Base-by-base conservation (phyloP, 176 grass and related monocot genomes). In the Zea mays region DNA sequence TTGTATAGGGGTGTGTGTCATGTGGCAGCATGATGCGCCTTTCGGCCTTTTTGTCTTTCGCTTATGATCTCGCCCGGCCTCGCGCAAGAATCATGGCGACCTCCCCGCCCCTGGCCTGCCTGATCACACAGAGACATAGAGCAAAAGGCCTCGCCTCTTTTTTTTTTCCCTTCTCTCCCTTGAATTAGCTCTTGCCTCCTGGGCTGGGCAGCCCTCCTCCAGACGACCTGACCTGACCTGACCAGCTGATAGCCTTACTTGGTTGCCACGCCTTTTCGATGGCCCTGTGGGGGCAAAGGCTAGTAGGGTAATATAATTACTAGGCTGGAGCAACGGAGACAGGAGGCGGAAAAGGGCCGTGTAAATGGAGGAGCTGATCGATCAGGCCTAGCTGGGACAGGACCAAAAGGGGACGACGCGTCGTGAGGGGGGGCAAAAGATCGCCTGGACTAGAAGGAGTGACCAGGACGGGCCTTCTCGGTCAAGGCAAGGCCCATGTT, bases 231-330 rank as follows among this genome's bases (percentile, higher is more conserved):
- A 27, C 27, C 27, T 3, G 76, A 66, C 71, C 86, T 86, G 54
- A 63, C 78, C 54, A 57, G 54, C 85, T 83, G 80, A 76, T 83
- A 75, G n/a, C 85, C 76, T 95, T 87, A 89, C 96, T 96, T 99
- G 81, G 85, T 78, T 87, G 85, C 84, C 86, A 99, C 92, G 92
- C 92, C 92, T 95, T 95, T 86, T 84, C 82, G 86, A 81, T 97
- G 70, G 85, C 75, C 49, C 74, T 74, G 81, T 72, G 88, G 81
- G 81, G 89, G 84, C 89, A 84, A 85, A 88, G 84, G 76, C 89
- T 84, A 82, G 78, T 97, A 92, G 90, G 90, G 79, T 81, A 89
- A 90, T 89, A 87, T 89, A 81, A 90, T 92, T 78, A 93, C 87
- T 84, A 81, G 85, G 79, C 87, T 82, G 87, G 87, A 88, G 85